Percentiles rank a stretch among this genome's conserved stretches.
These are phyloP conservation scores for Camelina hispida DNA, from an alignment of 345 rosid species.

Conservation along the genomic window DNA sequence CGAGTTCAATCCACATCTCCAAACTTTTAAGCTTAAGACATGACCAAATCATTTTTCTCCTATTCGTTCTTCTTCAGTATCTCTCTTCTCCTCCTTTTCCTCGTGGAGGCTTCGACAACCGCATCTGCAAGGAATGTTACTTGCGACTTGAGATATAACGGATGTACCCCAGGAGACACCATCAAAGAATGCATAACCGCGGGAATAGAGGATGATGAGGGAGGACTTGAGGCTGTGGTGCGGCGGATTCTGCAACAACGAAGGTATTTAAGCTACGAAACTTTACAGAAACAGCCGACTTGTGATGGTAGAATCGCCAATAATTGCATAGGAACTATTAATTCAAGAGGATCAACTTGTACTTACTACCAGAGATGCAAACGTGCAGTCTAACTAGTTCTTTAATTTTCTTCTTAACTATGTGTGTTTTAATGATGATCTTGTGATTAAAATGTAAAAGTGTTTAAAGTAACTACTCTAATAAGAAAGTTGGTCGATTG, in stretches of 20 bases:
- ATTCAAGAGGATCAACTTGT: background rate
- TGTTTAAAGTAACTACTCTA: background rate
- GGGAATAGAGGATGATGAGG: background rate
- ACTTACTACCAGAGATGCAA: constrained; percentile 22
- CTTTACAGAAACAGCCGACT: background rate
- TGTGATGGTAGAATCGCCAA: constrained; percentile 7
- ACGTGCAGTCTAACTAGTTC: background rate
- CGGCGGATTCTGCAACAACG: constrained; percentile 28
- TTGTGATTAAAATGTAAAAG: background rate
- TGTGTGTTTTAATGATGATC: background rate
- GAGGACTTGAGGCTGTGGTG: constrained; percentile 30
- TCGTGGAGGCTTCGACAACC: background rate
- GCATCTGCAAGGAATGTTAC: constrained; percentile 27
- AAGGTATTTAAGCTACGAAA: background rate
- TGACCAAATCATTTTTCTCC: constrained; percentile 8
- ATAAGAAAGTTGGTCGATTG: background rate
- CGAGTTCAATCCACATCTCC: background rate
- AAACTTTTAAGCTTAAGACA: constrained; percentile 1
- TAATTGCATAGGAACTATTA: constrained; percentile 15
- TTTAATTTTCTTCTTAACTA: background rate
- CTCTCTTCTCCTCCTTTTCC: constrained; percentile 27
- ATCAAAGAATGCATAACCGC: constrained; percentile 22
- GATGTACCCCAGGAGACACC: constrained; percentile 35
- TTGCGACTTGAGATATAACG: background rate
- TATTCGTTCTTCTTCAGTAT: background rate